Evolutionary conservation across 768 basidiomycete genomes (phyloP), one percentile per base, ranked within the genome.

Genomic region (Boletus reticulatus): DNA sequence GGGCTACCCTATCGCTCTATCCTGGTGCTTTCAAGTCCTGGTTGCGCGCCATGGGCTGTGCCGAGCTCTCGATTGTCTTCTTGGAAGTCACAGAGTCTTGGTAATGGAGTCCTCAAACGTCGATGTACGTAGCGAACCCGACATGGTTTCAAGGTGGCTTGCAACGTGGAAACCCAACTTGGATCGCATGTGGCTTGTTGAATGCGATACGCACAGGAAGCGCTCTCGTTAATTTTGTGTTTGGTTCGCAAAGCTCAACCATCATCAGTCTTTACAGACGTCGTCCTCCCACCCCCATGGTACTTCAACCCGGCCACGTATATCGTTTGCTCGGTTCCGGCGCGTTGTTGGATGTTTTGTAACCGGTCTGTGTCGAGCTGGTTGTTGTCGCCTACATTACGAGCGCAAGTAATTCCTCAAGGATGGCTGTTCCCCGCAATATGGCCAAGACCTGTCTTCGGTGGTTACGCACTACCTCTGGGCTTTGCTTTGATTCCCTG

Each of bases 11-110:
- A 55, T 62, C 55, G 47, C 68, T 73, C 75, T 73, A 77, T 61
- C 76, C 80, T 81, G 83, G 83, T 67, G 77, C 76, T 68, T 83
- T 84, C 78, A 56, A 55, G 76, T 64, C 65, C 61, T 68, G 62
- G 79, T 79, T 73, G 77, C 74, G 75, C 72, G 70, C 83, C 83
- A 81, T 80, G 78, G 79, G 69, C 76, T 73, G 64, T 74, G 67
- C 47, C 34, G 42, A 55, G 36, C 52, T 60, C 60, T 56, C 58
- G 62, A 63, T 53, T 51, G 62, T 61, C 62, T 56, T 43, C 47
- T 45, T 41, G 44, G 38, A 62, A 56, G 56, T 45, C 43, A 45
- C 45, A 57, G 69, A 57, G 53, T 46, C 53, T 59, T 53, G 58
- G 64, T 62, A 75, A 62, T 53, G 76, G 73, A 74, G 75, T 71